phyloP scores from a whole-genome alignment of 2,329 filamentous ascomycete species.

The Diplodia scrobiculata region DNA sequence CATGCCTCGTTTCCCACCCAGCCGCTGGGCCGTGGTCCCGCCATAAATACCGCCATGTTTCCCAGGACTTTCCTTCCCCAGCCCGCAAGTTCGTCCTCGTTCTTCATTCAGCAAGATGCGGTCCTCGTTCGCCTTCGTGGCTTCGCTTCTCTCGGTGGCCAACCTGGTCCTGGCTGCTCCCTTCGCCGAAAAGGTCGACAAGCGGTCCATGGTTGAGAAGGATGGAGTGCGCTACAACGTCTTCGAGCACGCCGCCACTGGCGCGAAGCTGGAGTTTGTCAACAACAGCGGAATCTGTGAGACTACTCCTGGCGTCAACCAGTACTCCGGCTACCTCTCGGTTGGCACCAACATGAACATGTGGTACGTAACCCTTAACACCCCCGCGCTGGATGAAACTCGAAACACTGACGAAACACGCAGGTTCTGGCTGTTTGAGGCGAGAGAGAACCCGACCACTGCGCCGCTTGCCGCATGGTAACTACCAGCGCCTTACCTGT shows the following conservation, averaged over 20 bases:
- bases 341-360: constrained; percentile 42
- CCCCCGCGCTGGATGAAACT: not conserved
- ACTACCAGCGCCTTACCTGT: not conserved
- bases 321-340: constrained; percentile 45
- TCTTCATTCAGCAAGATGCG: constrained; percentile 29
- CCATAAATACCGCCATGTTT: constrained; percentile 11
- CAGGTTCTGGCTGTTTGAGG: constrained; percentile 53
- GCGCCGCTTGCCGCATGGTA: constrained; percentile 45
- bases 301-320: constrained; percentile 41
- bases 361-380: constrained; percentile 34
- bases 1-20: not conserved
- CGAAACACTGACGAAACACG: constrained; percentile 3
- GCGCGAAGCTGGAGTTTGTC: constrained; percentile 37
- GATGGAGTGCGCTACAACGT: constrained; percentile 37
- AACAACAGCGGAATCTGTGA: constrained; percentile 50
- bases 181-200: constrained; percentile 32
- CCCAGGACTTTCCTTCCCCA: not conserved
- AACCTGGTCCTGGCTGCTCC: constrained; percentile 32
- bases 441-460: constrained; percentile 51
- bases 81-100: not conserved
- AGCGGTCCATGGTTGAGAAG: constrained; percentile 35
- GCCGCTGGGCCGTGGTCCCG: not conserved
- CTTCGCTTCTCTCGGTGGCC: constrained; percentile 30
- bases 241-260: constrained; percentile 39
- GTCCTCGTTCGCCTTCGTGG: constrained; percentile 31